These are phyloP conservation scores for Pythium volutum DNA, from an alignment of 352 stramenopile genomes.

Conservation along the genomic window DNA sequence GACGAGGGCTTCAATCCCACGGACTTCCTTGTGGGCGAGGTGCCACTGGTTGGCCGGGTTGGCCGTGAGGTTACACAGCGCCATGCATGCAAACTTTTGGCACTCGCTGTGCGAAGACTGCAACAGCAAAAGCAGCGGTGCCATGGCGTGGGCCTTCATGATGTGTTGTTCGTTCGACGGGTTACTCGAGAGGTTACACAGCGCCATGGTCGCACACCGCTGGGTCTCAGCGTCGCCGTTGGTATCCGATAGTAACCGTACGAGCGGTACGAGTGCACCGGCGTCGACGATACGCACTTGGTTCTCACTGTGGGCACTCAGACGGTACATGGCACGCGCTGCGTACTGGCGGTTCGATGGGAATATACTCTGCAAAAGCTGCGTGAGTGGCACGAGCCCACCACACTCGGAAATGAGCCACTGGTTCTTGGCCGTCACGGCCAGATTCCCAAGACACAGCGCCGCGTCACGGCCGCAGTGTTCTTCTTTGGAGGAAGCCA, in stretches of 20 bases:
- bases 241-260: conserved; percentile 52
- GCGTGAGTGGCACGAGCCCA: conserved; percentile 78
- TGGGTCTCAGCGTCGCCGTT: conserved; percentile 49
- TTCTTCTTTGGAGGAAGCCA: conserved; percentile 76
- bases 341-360: conserved; percentile 77
- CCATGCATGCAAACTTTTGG: conserved; percentile 90
- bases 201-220: conserved; percentile 72
- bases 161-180: conserved; percentile 69
- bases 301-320: conserved; percentile 85
- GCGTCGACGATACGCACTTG: conserved; percentile 85
- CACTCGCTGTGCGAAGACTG: conserved; percentile 47
- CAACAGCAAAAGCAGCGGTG: conserved; percentile 60
- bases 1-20: conserved; percentile 77
- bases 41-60: conserved; percentile 89
- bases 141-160: conserved; percentile 72
- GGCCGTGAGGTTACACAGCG: conserved; percentile 94
- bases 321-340: conserved; percentile 86
- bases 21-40: conserved; percentile 69
- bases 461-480: conserved; percentile 88
- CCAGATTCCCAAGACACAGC: conserved; percentile 93
- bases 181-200: conserved; percentile 86
- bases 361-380: conserved; percentile 71
- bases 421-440: conserved; percentile 90
- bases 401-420: conserved; percentile 85
- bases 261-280: conserved; percentile 70